Conservation (phyloP, 306 rosid genomes). For the Hippophae rhamnoides region DNA sequence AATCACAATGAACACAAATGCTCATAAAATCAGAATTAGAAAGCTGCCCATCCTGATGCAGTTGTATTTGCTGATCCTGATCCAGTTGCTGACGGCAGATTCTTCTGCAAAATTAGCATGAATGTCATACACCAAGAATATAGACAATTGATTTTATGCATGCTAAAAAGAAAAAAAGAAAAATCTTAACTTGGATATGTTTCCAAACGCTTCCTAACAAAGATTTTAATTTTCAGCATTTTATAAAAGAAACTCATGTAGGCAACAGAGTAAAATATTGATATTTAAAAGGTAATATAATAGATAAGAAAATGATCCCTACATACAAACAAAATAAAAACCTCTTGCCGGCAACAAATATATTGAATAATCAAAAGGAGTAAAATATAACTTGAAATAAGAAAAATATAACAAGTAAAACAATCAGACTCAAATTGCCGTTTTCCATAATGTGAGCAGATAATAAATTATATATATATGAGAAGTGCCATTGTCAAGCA, state of each 20-base stretch:
- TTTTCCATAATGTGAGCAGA: background rate
- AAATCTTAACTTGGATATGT: background rate
- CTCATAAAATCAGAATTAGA: conserved; percentile 68
- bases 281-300: no score
- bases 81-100: conserved; percentile 54
- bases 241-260: background rate
- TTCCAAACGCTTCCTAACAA: background rate
- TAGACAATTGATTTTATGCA: background rate
- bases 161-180: background rate
- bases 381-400: no score
- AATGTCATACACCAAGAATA: no score
- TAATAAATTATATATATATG: background rate
- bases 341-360: no score
- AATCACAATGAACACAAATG: conserved; percentile 26
- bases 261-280: background rate
- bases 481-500: background rate
- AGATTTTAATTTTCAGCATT: background rate
- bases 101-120: conserved; percentile 43
- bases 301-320: background rate
- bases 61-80: conserved; percentile 52
- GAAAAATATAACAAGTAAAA: background rate
- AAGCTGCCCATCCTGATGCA: conserved; percentile 98
- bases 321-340: no score
- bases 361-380: no score
- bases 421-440: background rate